Percentiles rank a stretch among this genome's conserved stretches.
phyloP scores from a whole-genome alignment of 2,329 filamentous ascomycete species.

The Trichoderma gracile region DNA sequence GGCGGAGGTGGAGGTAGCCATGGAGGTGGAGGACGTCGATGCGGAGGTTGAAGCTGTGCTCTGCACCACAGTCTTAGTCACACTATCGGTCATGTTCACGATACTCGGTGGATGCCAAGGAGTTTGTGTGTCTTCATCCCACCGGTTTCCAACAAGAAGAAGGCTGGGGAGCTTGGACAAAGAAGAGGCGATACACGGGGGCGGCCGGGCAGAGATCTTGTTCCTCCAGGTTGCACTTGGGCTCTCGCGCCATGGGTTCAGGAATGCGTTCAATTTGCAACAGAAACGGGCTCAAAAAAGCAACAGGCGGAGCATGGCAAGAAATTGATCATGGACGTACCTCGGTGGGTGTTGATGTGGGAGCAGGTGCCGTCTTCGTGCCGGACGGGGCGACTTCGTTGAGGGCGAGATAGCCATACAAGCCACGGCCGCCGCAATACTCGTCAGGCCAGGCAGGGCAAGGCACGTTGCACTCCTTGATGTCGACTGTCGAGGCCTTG shows the following conservation, averaged over 20 bases:
- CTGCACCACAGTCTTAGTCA: conserved; percentile 41
- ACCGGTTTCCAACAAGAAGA: conserved; percentile 25
- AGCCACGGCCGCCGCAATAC: conserved; percentile 61
- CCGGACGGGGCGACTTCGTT: conserved; percentile 54
- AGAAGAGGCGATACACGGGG: conserved; percentile 18
- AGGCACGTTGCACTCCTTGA: conserved; percentile 51
- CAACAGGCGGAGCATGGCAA: background rate
- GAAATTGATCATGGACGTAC: conserved; percentile 33
- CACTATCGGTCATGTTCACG: conserved; percentile 35
- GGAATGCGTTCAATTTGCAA: background rate
- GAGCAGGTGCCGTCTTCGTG: conserved; percentile 43
- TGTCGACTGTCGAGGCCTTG: conserved; percentile 42
- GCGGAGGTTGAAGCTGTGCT: conserved; percentile 34
- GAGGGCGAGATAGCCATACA: conserved; percentile 67
- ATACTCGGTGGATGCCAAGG: conserved; percentile 33
- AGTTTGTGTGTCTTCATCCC: conserved; percentile 33
- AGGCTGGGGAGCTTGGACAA: background rate
- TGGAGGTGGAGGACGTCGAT: conserved; percentile 29
- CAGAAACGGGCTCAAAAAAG: background rate
- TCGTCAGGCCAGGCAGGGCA: conserved; percentile 72
- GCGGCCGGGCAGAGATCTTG: conserved; percentile 10
- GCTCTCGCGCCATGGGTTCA: conserved; percentile 13
- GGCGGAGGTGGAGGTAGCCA: conserved; percentile 32
- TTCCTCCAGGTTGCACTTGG: conserved; percentile 23
- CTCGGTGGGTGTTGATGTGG: conserved; percentile 31